Evolutionary conservation across 805 yeast genomes (phyloP).

Genomic region (Candida berthetii): DNA sequence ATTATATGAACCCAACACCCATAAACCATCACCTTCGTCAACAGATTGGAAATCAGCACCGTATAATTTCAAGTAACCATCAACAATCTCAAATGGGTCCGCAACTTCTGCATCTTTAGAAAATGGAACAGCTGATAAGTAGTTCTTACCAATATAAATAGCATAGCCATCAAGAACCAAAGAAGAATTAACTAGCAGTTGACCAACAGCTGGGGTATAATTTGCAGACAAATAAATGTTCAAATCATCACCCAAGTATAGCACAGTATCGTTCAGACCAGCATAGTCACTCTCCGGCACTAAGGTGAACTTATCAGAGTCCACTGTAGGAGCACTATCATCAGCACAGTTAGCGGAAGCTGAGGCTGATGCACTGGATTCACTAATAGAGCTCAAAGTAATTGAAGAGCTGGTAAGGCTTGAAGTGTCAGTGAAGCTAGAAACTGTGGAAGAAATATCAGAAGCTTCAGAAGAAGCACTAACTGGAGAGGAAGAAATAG

Average conservation of each 20-base stretch:
- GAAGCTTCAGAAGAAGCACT: too few relatives aligned
- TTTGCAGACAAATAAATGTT: not conserved
- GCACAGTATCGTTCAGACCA: too few relatives aligned
- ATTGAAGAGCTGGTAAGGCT: too few relatives aligned
- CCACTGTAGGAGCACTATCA: too few relatives aligned
- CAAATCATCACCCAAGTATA: not conserved
- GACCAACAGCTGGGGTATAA: not conserved
- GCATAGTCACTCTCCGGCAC: too few relatives aligned
- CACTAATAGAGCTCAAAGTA: too few relatives aligned
- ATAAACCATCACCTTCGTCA: conserved; percentile 1
- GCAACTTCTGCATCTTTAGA: not conserved
- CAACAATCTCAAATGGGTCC: conserved; percentile 1
- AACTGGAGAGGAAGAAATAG: too few relatives aligned
- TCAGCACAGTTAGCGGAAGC: too few relatives aligned
- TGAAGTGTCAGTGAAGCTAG: too few relatives aligned
- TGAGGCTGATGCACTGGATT: too few relatives aligned
- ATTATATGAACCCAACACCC: conserved; percentile 3
- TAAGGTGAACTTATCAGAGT: too few relatives aligned
- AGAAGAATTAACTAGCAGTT: not conserved
- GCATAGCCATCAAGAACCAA: not conserved
- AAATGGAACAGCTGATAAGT: not conserved
- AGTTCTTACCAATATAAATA: not conserved
- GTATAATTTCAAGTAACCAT: conserved; percentile 1
- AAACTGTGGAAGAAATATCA: too few relatives aligned
- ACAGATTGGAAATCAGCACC: conserved; percentile 4